Evolutionary conservation across 2,329 filamentous ascomycete genomes (phyloP), one percentile per base, ranked within the genome.

Genomic region (Phoma sp.): DNA sequence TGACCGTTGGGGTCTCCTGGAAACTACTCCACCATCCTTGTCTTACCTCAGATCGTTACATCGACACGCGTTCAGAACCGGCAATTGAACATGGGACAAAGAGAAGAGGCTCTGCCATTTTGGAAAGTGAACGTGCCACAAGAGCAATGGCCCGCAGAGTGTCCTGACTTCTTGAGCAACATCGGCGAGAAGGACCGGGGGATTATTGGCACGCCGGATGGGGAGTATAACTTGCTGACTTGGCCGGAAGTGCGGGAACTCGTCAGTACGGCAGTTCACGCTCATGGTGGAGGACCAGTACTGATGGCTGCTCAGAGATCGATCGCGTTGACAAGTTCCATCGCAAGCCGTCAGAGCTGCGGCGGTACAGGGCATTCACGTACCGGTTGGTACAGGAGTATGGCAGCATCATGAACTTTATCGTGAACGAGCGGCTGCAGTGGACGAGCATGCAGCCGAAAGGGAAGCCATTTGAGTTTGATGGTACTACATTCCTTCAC

Each of bases 61-160:
- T 45, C 39, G 39, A 51, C 47, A 42, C 47, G 38, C 47, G 38
- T 55, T 33, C 42, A 28, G 33, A 48, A 15, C 38, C 39, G 28
- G 43, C 25, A 20, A 37, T 43, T 37, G 47, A 43, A 33, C 51
- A 55, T 12, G 18, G 69, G 71, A 68, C 61, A 64, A 26, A 60
- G 67, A 62, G 57, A 71, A 51, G 65, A 68, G 38, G 46, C 64
- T 29, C 59, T 82, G 20, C 87, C 89, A 0, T 96, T 89, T 78
- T 96, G 92, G 92, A 88, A 93, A 59, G 82, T 89, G 74, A 96
- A 96, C 73, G 78, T 96, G 14, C 86, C 90, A 0, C 75, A 78
- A 29, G 72, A 80, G 21, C 76, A 88, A 59, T 85, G 87, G 71
- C 85, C 87, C 0, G 64, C 75, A 2, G 80, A 86, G 47, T 96